Conservation (phyloP, 345 rosid genomes). For the Eucalyptus guilfoylei region DNA sequence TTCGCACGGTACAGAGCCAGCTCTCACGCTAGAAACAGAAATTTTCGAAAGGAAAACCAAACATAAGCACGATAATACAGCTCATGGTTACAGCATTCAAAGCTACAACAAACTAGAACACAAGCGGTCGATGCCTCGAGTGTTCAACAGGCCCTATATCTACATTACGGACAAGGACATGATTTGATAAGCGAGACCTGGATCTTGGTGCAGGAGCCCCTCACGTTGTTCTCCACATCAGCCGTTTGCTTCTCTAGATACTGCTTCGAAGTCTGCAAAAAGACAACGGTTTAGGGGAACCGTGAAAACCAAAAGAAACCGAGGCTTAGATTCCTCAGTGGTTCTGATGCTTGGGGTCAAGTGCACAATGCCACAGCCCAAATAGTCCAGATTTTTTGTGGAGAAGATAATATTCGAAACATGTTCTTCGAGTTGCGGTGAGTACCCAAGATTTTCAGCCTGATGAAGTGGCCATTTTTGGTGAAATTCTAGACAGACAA, state of each 20-base stretch:
- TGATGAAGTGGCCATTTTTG: neutral
- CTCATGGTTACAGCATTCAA: neutral
- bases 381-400: neutral
- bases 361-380: neutral
- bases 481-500: neutral
- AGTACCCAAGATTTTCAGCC: neutral
- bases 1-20: neutral
- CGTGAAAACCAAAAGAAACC: neutral
- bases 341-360: neutral
- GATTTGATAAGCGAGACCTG: conserved; percentile 73
- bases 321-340: neutral
- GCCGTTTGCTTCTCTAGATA: conserved; percentile 77
- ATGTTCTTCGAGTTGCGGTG: neutral
- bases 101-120: neutral
- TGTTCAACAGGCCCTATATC: neutral
- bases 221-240: conserved; percentile 76
- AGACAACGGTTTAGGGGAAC: neutral
- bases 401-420: neutral
- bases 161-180: conserved; percentile 42
- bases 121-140: neutral
- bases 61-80: neutral
- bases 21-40: neutral
- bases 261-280: conserved; percentile 56
- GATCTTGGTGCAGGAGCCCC: conserved; percentile 90
- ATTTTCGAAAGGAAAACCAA: neutral